phyloP scores from a whole-genome alignment of 192 early-diverging fungal genomes.

The Lobosporangium transversale region DNA sequence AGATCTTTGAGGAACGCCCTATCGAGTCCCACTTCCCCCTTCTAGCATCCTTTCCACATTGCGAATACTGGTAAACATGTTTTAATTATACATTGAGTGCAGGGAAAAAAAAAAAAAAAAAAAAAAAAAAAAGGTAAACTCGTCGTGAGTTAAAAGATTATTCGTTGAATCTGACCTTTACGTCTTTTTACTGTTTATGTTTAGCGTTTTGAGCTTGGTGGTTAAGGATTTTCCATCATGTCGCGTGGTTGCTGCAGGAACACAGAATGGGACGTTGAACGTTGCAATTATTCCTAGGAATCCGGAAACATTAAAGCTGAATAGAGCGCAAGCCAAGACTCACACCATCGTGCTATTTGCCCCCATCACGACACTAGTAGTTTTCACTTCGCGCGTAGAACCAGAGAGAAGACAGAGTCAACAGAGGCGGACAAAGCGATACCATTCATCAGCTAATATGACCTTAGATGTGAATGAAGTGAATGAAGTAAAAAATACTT shows the following conservation, averaged over 20 bases:
- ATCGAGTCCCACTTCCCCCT: constrained; percentile 19
- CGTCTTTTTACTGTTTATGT: neutral
- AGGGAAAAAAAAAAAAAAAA: neutral
- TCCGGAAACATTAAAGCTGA: constrained; percentile 19
- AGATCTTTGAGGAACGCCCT: constrained; percentile 13
- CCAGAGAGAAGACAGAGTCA: neutral
- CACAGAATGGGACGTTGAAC: constrained; percentile 47
- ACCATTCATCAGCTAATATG: neutral
- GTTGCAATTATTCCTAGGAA: constrained; percentile 38
- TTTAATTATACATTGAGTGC: too few relatives aligned
- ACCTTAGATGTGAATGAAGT: neutral
- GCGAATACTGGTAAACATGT: constrained; percentile 44
- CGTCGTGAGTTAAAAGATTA: too few relatives aligned
- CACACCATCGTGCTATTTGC: constrained; percentile 45
- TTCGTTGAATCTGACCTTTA: too few relatives aligned
- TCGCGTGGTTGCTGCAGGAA: constrained; percentile 44
- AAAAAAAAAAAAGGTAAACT: neutral
- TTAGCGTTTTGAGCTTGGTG: constrained; percentile 35
- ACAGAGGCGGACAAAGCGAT: neutral
- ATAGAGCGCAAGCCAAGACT: constrained; percentile 19
- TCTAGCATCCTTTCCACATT: constrained; percentile 34
- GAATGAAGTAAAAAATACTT: neutral
- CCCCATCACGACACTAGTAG: constrained; percentile 39
- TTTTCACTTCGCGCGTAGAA: constrained; percentile 28
- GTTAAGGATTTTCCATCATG: constrained; percentile 40